Base-by-base conservation (phyloP, 768 basidiomycete genomes). In the Ramaria sp. region DNA sequence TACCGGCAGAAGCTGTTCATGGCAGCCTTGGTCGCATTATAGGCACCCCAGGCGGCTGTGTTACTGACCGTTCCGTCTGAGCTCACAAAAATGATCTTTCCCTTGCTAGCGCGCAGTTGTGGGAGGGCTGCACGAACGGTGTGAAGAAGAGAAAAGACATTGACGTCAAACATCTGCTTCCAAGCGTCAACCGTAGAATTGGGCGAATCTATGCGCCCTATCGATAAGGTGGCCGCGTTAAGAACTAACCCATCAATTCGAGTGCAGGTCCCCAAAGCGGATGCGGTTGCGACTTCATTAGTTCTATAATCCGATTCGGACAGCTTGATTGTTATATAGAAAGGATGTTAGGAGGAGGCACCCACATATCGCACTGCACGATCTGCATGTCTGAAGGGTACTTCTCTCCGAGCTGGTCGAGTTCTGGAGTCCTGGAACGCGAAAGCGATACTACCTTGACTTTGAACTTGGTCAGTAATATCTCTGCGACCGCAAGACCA, bases 1-100 rank as follows among this genome's bases (percentile, higher is more conserved):
- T 36, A 84, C 88, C 86, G 78, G 70, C 81, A 82, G 41, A 96
- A 70, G 20, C 84, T 85, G 66, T 94, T 96, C 81, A 92, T 74
- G 1, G 90, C 91, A 0, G 94, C 91, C 66, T 97, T 94, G 55
- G 78, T 73, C 10, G 92, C 84, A 57, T 78, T 87, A 66, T 90
- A 91, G 0, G 86, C 78, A 1, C 80, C 89, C 89, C 88, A 95
- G 3, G 80, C 84, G 5, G 79, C 66, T 1, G 66, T 75, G 15
- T 75, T 78, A 49, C 82, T 82, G 15, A 77, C 74, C 8, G 91
- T 85, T 9, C 89, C 84, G 10, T 93, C 94, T 15, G 88, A 92
- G 62, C 88, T 91, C 39, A 94, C 75, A 58, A 95, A 83, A 25
- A 96, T 74, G 48, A 95, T 73, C 52, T 76, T 74, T 0, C 87